Conservation (phyloP, 306 rosid genomes). For the Dryas octopetala region DNA sequence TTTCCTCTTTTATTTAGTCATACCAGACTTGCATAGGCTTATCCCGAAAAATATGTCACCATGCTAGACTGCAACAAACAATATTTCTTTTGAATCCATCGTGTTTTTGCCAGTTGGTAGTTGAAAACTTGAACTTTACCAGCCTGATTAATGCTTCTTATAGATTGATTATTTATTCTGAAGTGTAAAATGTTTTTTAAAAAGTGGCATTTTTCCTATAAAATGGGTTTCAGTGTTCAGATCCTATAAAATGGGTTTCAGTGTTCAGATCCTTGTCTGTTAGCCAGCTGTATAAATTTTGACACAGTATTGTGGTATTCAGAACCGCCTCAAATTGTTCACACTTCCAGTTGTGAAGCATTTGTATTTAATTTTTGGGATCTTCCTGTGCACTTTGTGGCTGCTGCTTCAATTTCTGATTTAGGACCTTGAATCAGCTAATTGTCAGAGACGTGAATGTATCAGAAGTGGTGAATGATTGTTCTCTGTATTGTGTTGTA, state of each 20-base stretch:
- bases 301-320: background rate
- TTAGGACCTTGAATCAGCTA: slow-evolving; percentile 3
- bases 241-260: background rate
- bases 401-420: slow-evolving; percentile 3
- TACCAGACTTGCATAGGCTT: no score
- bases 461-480: background rate
- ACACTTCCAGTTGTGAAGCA: background rate
- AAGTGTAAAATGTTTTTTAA: background rate
- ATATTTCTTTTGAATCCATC: background rate
- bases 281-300: background rate
- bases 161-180: background rate
- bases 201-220: background rate
- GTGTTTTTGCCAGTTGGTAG: background rate
- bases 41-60: background rate
- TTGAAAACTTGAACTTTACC: background rate
- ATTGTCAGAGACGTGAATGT: background rate
- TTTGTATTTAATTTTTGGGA: background rate
- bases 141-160: background rate
- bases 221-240: no score
- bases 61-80: background rate
- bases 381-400: background rate
- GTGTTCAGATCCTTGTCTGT: background rate
- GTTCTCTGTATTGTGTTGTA: background rate
- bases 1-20: background rate
- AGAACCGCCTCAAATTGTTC: background rate